Base-by-base conservation (phyloP, 2,329 filamentous ascomycete genomes). In the Penicillium sp. region DNA sequence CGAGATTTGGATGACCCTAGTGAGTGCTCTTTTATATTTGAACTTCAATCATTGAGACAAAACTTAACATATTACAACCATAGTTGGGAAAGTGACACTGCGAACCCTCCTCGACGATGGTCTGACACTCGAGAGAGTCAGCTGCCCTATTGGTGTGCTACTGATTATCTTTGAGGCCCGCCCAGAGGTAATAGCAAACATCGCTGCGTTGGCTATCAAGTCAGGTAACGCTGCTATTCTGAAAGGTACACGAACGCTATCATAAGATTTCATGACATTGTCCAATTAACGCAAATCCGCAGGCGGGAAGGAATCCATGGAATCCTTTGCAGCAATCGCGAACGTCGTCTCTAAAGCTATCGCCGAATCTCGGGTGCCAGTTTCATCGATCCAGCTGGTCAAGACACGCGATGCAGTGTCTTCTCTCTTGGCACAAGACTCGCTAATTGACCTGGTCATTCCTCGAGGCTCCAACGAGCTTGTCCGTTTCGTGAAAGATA, bases 101-200 rank as follows among this genome's bases (percentile, higher is more conserved):
- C 86, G 88, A 60, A 97, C 91, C 42, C 84, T 87, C 55, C 83
- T 99, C 11, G 94, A 97, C 73, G 89, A 97, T 64, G 88, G 87
- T 50, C 82, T 99, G 50, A 82, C 88, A 50, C 82, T 99, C 57
- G 91, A 96, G 71, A 87, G 92, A 60, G 89, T 96, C 44, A 91
- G 90, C 38, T 96, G 91, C 71, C 94, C 94, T 6, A 97, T 99
- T 65, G 94, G 94, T 57, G 92, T 97, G n/a, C 84, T 99, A 40
- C 84, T 99, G 63, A 94, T 99, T 76, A 97, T 99, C 69, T 99
- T 99, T 70, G 94, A 99, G 77, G 94, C 94, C 35, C 88, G 94
- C 8, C 94, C 94, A 7, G 94, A 99, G 77, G 94, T 99, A 62
- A 97, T 99, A 69, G 94, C 93, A 70, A 99, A 99, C 75, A 97